Evolutionary conservation across 345 rosid genomes (phyloP), one percentile per base, ranked within the genome.

Genomic region (Aquilaria sinensis): DNA sequence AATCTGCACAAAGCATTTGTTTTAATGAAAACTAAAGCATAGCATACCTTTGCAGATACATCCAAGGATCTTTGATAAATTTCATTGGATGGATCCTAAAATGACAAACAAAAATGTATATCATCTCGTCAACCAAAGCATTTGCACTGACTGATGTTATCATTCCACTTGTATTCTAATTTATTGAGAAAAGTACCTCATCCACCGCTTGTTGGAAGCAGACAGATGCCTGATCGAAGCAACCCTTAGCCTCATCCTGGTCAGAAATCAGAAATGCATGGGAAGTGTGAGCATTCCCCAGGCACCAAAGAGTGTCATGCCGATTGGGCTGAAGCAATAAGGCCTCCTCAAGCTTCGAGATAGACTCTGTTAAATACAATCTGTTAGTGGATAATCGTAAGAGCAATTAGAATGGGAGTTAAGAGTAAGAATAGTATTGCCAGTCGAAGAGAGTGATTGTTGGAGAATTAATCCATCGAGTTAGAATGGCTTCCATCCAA

Each of bases 281-380:
- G 2, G 96, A 80, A 53, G 96, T 85, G 51, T 83, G 80, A 11
- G 97, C 99, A 74, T 93, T 93, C 47, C 97, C 99, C 23, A 88
- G 54, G 65, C 85, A 88, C 99, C 99, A 93, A 48, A 83, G 68
- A n/a, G 97, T 70, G 31, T 88, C 90, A 63, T 82, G 89, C 53
- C 70, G 85, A 67, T 68, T 78, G 13, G 97, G 89, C 12, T 70
- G 71, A 61, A 86, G 53, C 71, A 57, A 30, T 80, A 93, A 74
- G 41, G 95, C 96, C 73, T 93, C 99, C 75, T 93, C 97, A 41
- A 93, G 74, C 83, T 90, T 93, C 7, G 86, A 58, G 67, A 93
- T 81, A 9, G 95, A 84, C 51, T 93, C 99, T 93, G 79, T 41
- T 30, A 14, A 46, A 51, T 47, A 0, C 45, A 56, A 6, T 46